Percentiles rank a stretch among this genome's conserved stretches.
Evolutionary conservation across 1,284 basidiomycete genomes (phyloP).

Genomic region (Exobasidium rhododendri): DNA sequence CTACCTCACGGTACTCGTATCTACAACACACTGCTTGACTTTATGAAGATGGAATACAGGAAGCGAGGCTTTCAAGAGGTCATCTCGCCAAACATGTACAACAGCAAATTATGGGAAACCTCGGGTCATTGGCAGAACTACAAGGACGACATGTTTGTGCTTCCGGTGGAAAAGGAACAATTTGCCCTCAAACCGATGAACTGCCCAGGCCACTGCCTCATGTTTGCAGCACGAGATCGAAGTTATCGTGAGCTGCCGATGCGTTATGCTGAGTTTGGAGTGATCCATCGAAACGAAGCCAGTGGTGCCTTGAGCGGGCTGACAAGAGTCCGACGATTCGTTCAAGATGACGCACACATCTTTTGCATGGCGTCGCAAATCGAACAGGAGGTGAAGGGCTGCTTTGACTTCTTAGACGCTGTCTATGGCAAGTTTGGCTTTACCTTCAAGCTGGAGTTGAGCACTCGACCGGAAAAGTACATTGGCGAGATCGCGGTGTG

Average conservation of each 20-base stretch:
- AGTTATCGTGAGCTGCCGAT: constrained; percentile 94
- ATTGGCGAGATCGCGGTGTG: constrained; percentile 86
- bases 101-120: constrained; percentile 94
- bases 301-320: constrained; percentile 89
- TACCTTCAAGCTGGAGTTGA: constrained; percentile 90
- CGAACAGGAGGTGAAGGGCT: constrained; percentile 62
- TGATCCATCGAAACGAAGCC: constrained; percentile 95
- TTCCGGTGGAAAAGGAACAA: constrained; percentile 77
- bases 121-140: constrained; percentile 95
- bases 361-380: constrained; percentile 82
- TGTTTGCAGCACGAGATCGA: constrained; percentile 91
- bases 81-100: constrained; percentile 96
- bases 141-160: constrained; percentile 87
- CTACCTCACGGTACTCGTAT: constrained; percentile 94
- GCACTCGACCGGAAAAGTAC: constrained; percentile 92
- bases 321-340: constrained; percentile 88
- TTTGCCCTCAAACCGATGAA: constrained; percentile 81
- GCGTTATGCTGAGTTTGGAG: constrained; percentile 96
- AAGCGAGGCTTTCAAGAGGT: constrained; percentile 62
- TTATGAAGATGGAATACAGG: constrained; percentile 64
- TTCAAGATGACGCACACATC: constrained; percentile 94
- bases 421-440: constrained; percentile 97
- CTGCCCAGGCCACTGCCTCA: constrained; percentile 94
- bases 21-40: constrained; percentile 88
- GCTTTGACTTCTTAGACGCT: constrained; percentile 87